Conservation (phyloP, 805 yeast genomes). For the Kregervanrija fluxuum region DNA sequence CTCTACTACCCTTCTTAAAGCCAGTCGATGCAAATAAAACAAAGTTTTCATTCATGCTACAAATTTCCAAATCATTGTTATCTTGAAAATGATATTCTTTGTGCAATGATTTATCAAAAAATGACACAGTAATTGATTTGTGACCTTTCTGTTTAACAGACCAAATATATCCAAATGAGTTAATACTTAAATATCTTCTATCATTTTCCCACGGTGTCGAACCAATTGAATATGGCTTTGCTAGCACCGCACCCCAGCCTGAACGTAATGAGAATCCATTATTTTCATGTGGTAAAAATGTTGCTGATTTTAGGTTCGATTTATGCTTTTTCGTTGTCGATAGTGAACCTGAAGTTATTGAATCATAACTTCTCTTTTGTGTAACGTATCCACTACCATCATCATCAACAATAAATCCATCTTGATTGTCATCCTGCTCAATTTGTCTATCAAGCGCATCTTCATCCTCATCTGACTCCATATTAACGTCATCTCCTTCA, state of each 20-base stretch:
- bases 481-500: conserved; percentile 16
- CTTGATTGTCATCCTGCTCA: conserved; percentile 33
- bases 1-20: conserved; percentile 14
- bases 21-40: conserved; percentile 49
- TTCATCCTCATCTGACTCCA: conserved; percentile 11
- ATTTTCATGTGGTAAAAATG: too few species aligned
- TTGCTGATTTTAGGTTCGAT: too few species aligned
- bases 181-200: conserved; percentile 75
- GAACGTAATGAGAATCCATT: background rate
- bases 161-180: conserved; percentile 75
- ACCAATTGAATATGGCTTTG: conserved; percentile 74
- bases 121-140: conserved; percentile 76
- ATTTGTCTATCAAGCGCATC: conserved; percentile 20
- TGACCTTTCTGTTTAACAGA: conserved; percentile 55
- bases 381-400: conserved; percentile 40
- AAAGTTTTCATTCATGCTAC: conserved; percentile 64
- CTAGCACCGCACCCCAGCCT: conserved; percentile 7
- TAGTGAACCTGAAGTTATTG: too few species aligned
- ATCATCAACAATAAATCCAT: conserved; percentile 57
- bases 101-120: conserved; percentile 70
- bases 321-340: too few species aligned
- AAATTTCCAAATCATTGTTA: conserved; percentile 60
- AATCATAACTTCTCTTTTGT: too few species aligned
- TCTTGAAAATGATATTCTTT: conserved; percentile 86
- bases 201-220: conserved; percentile 70